Percentiles rank a stretch among this genome's conserved stretches.
Evolutionary conservation across 2,329 filamentous ascomycete genomes (phyloP).

Genomic region (Stagonosporopsis rhizophila): DNA sequence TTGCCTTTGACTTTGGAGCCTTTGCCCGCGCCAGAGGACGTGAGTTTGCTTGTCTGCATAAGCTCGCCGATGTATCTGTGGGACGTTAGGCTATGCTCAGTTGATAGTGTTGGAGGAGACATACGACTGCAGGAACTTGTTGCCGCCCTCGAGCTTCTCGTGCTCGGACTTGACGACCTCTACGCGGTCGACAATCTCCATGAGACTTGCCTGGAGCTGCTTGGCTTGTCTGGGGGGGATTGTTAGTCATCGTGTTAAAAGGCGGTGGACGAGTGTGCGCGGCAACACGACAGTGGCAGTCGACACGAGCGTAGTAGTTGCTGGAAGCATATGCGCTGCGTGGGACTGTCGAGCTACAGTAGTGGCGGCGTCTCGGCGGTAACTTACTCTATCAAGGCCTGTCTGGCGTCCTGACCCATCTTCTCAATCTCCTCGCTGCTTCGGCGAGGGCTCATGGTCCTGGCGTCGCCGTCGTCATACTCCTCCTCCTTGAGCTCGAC

Average conservation of each 20-base stretch:
- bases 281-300: too few relatives aligned
- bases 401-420: constrained; percentile 80
- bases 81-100: constrained; percentile 21
- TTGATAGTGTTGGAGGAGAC: constrained; percentile 27
- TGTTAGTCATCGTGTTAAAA: constrained; percentile 25
- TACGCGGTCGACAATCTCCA: constrained; percentile 90
- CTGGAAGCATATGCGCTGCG: background rate
- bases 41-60: constrained; percentile 76
- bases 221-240: constrained; percentile 75
- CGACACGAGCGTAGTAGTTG: constrained; percentile 1
- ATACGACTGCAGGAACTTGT: constrained; percentile 85
- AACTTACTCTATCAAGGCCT: constrained; percentile 67
- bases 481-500: constrained; percentile 76
- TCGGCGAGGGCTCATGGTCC: constrained; percentile 91
- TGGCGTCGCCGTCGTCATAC: constrained; percentile 85
- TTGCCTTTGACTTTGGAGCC: constrained; percentile 56
- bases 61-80: constrained; percentile 92
- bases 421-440: constrained; percentile 91
- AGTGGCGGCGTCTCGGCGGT: background rate
- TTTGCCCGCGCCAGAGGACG: constrained; percentile 60
- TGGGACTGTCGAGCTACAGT: background rate
- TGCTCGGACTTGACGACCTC: constrained; percentile 94
- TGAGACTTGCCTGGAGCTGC: constrained; percentile 84
- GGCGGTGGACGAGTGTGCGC: too few relatives aligned
- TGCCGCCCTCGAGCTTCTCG: constrained; percentile 95